Base-by-base conservation (phyloP, 495 filamentous ascomycete genomes). In the Penicillium crystallinum region DNA sequence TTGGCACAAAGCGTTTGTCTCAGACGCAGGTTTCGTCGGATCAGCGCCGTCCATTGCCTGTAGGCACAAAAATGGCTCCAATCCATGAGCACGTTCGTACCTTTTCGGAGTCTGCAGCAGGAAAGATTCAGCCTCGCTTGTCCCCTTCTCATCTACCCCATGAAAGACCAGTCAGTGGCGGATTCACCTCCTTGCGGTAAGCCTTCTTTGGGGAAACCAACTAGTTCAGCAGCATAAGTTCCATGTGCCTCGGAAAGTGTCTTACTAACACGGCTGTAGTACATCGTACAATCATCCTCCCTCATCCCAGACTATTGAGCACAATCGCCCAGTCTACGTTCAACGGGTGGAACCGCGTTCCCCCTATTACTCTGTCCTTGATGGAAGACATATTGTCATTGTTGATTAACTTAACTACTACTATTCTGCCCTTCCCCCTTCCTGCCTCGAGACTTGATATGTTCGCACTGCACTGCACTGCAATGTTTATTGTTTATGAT, bases 331-430 rank as follows among this genome's bases (percentile, higher is more conserved):
- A 35, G 56, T 58, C 21, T 66, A 70, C 44, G 59, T 62, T 15
- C 60, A 63, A 45, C 43, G 54, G 30, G 54, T 60, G 21, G 62
- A 69, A 25, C 59, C 50, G 7, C 46, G 61, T 25, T 58, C 53
- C 6, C 53, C 57, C 2, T 56, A 49, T 17, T 53, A 65, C 47
- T 15, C 59, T 11, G 38, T 67, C 19, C 37, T 58, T 1, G 66
- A 67, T 19, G 62, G 61, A 42, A 55, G 64, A 46, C 45, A 53
- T 17, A 36, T 70, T 35, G 49, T 72, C 9, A 65, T 71, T 53
- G 65, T 71, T 34, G 71, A 74, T 61, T 74, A 38, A 39, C 4
- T 21, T 11, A 12, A 46, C 37, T 14, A 29, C 17, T 33, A 46
- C 14, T 18, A 37, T 10, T 18, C 27, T 21, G 22, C 38, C 15